Base-by-base conservation (phyloP, 2,329 filamentous ascomycete genomes). In the Aspergillus sp. region DNA sequence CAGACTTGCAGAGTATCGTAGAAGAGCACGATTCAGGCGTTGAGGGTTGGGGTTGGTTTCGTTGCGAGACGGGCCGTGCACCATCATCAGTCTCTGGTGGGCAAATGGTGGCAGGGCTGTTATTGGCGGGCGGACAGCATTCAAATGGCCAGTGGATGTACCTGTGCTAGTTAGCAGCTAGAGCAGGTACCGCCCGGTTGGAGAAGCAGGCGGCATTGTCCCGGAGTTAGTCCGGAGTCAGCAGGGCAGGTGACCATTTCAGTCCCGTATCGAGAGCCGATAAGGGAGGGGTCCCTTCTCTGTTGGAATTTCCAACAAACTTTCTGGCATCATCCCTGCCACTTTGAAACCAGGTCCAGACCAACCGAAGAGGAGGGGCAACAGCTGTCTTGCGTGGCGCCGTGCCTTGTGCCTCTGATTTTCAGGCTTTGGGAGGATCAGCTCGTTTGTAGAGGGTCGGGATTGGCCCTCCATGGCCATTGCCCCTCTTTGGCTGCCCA, bases 321-420 rank as follows among this genome's bases (percentile, higher is more conserved):
- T 22, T 41, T 33, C 20, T 40, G 44, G 40, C 24, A 45, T 15
- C 13, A 45, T 53, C 51, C 51, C 51, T 53, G 51, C 33, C 39
- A 37, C 27, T 39, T 33, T 48, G 51, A 54, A 54, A 54, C 51
- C 42, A 48, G 17, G 27, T 20, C 42, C 34, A 48, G 51, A 47
- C 51, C 33, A 39, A 20, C 34, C 34, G 49, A 52, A 45, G 40
- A 45, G 27, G 27, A 34, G 40, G 40, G 50, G 50, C 24, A 44
- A 11, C 37, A 20, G 50, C 40, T 22, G 50, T 15, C 40, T 27
- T 34, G 27, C n/a, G 51, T 34, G 42, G 51, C 34, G 34, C 9
- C 30, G 42, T 45, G 20, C 42, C 42, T 52, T 17, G 50, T 41
- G 19, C 51, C 46, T 34, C 40, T 40, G 41, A 45, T 45, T 53